These are phyloP conservation scores for sunflower (Helianthus annuus) DNA, from an alignment of 129 eudicot species.

Conservation along the genomic window DNA sequence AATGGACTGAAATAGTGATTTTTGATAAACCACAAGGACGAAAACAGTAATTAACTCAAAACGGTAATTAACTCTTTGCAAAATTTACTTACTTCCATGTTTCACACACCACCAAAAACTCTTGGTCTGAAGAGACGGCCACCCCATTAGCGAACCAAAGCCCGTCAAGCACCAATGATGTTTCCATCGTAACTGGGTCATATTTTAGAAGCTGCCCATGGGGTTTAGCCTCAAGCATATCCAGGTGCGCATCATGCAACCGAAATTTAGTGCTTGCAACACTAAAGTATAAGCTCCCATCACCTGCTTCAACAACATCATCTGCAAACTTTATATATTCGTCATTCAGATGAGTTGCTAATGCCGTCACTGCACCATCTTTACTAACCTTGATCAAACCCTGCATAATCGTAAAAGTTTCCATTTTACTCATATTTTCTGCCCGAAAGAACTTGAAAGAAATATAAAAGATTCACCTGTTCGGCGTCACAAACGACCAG, in stretches of 20 bases:
- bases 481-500: conserved; percentile 61
- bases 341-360: conserved; percentile 67
- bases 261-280: conserved; percentile 70
- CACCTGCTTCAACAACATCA: conserved; percentile 67
- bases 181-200: conserved; percentile 47
- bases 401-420: conserved; percentile 38
- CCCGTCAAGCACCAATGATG: conserved; percentile 50
- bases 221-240: conserved; percentile 73
- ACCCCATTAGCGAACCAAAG: conserved; percentile 77
- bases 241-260: conserved; percentile 58
- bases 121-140: conserved; percentile 58
- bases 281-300: conserved; percentile 78
- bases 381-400: conserved; percentile 70
- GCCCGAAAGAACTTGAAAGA: background rate
- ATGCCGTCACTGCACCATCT: conserved; percentile 54
- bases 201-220: conserved; percentile 79
- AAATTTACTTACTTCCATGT: conserved; percentile 59
- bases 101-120: conserved; percentile 74
- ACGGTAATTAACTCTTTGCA: too few relatives aligned
- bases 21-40: too few relatives aligned
- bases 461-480: conserved; percentile 33
- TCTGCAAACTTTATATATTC: conserved; percentile 68
- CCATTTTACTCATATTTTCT: background rate
- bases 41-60: too few relatives aligned
- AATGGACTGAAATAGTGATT: too few relatives aligned